These are phyloP conservation scores for Mrakiaceae sp. DNA, from an alignment of 1,284 basidiomycete genomes.

Conservation along the genomic window DNA sequence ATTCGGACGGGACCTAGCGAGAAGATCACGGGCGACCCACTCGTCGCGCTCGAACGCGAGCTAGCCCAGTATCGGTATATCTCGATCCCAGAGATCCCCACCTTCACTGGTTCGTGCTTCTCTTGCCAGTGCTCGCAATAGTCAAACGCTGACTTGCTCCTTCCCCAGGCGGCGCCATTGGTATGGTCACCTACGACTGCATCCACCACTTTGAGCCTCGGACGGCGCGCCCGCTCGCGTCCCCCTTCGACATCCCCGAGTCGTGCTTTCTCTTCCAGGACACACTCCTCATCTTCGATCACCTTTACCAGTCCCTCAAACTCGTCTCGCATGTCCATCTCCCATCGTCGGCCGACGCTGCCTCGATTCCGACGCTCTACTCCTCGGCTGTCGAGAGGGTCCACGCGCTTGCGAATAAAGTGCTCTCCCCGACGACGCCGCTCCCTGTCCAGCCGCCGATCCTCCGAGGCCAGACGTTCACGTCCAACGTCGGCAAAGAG, in stretches of 20 bases:
- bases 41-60: slow-evolving; percentile 71
- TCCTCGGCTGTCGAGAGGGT: slow-evolving; percentile 69
- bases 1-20: slow-evolving; percentile 78
- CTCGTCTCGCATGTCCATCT: slow-evolving; percentile 91
- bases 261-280: slow-evolving; percentile 95
- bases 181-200: slow-evolving; percentile 94
- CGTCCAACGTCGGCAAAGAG: slow-evolving; percentile 84
- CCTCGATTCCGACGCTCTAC: slow-evolving; percentile 61
- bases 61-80: slow-evolving; percentile 79
- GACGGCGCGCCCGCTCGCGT: slow-evolving; percentile 54
- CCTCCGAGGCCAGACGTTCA: slow-evolving; percentile 48
- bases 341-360: slow-evolving; percentile 40
- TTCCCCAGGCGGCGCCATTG: slow-evolving; percentile 74
- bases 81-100: slow-evolving; percentile 78
- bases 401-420: slow-evolving; percentile 54
- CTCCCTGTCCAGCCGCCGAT: slow-evolving; percentile 43
- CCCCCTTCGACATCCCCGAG: slow-evolving; percentile 81
- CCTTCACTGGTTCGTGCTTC: slow-evolving; percentile 56
- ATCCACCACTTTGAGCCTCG: slow-evolving; percentile 95
- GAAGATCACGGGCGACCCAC: slow-evolving; percentile 76
- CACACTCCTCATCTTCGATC: slow-evolving; percentile 90
- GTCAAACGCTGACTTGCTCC: background rate
- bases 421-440: slow-evolving; percentile 49
- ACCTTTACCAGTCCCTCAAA: slow-evolving; percentile 88
- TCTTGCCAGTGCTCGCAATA: background rate